Conservation (phyloP, 73 alveolate genomes). For the Blepharisma stoltei region DNA sequence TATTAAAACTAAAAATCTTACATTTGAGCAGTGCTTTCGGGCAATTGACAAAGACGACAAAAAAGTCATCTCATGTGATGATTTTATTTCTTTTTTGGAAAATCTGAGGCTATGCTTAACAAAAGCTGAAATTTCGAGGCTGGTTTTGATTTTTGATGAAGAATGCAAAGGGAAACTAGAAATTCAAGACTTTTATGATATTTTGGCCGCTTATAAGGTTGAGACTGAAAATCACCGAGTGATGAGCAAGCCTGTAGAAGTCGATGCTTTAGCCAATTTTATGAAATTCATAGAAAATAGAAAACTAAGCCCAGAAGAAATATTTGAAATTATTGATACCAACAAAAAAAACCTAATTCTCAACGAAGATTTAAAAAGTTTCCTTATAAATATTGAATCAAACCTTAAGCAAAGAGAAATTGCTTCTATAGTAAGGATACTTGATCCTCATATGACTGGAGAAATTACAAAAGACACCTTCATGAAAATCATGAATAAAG, state of each 20-base stretch:
- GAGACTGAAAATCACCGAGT: not conserved
- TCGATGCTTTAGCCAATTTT: not conserved
- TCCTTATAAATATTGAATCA: not conserved
- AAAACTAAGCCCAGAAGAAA: not conserved
- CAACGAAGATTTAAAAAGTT: not conserved
- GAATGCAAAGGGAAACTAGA: constrained; percentile 10
- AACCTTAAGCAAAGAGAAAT: constrained; percentile 1
- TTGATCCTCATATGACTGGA: constrained; percentile 8
- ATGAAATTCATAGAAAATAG: not conserved
- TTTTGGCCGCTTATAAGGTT: constrained; percentile 10
- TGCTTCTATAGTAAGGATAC: not conserved
- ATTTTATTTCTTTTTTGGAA: not conserved
- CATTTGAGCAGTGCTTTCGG: constrained; percentile 18
- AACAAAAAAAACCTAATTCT: not conserved
- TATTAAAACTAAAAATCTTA: not conserved
- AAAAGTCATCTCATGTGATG: not conserved
- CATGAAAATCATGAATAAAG: not conserved
- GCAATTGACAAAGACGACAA: not conserved
- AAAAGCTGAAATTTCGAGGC: not conserved
- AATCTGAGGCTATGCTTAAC: not conserved
- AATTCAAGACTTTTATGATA: constrained; percentile 28
- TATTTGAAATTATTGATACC: not conserved
- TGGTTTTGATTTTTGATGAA: constrained; percentile 1
- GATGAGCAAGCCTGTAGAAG: not conserved
- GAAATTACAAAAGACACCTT: not conserved